Base-by-base conservation (phyloP, 2,329 filamentous ascomycete species). In the Cucurbitaria berberidis region DNA sequence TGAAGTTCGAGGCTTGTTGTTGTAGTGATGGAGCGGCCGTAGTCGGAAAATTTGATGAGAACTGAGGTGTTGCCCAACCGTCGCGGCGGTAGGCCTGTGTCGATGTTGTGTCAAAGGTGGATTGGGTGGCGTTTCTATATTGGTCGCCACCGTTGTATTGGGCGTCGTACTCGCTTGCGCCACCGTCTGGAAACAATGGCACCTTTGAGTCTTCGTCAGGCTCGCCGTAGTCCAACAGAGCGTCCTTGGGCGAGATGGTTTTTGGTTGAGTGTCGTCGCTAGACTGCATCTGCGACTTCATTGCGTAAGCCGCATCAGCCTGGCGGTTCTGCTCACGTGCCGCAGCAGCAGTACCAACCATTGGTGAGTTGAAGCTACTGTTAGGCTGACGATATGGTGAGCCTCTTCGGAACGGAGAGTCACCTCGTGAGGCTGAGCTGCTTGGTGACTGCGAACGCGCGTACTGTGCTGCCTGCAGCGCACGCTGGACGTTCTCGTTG, bases 241-340 rank as follows among this genome's bases (percentile, higher is more conserved):
- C 90, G 67, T 98, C 93, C 77, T 96, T 96, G 21, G 93, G 95
- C 1, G 93, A 98, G 41, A 99, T 96, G 0, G 93, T 96, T 75
- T 91, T 90, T 1, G 86, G 82, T n/a, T 76, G 63, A 38, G 78
- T 66, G 55, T 76, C 73, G 21, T 81, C 72, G 46, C 57, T 64
- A 43, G 74, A 69, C 42, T 73, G 69, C 60, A 76, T 69, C 43
- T 73, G 73, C 24, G 75, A 62, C 58, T 76, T 75, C 55, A 76
- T 73, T 10, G 75, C 74, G 58, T 79, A 76, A 55, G 70, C 68
- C 59, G 82, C 82, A 53, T 87, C 86, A 36, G 84, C 83, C 64
- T 85, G 82, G 5, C 82, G 81, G 66, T 87, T 86, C 60, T 86
- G 82, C 68, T 89, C 86, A 32, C 86, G 79, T 66, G 86, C 78